Base-by-base conservation (phyloP, 441 rosid genomes). In the Raphanus hybrid region DNA sequence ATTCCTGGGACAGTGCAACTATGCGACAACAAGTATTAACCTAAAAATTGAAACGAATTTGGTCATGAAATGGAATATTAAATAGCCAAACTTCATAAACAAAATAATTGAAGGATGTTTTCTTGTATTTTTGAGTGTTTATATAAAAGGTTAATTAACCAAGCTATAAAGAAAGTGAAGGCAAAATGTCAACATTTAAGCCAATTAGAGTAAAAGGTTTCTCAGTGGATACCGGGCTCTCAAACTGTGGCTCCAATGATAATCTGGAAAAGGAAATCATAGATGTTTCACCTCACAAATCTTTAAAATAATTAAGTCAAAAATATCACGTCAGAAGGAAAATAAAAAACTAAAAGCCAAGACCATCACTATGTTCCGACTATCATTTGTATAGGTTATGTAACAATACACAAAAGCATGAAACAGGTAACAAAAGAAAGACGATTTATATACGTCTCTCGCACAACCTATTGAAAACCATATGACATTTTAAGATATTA, bases 161-260 rank as follows among this genome's bases (percentile, higher is more conserved):
- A 34, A 64, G 71, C 50, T 32, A 34, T 43, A 45, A 58, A 58
- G 18, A 71, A 64, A 52, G 37, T 10, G 50, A 71, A 65, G 20
- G 34, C 43, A 65, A 65, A 58, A 77, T 77, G 80, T 77, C 72
- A 71, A 77, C 72, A 71, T 27, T 62, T 77, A 57, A 55, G 67
- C 32, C 72, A 23, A 8, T 45, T 27, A 37, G 45, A 54, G 6
- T 63, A 43, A 64, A 23, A 18, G 35, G 64, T 10, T 6, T 32
- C 20, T 34, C 23, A 23, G 39, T 67, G 26, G 23, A 50, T 43
- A 41, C 18, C 41, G n/a, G n/a, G 45, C 54, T 60, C 68, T 48
- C 63, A 29, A 48, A 27, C 64, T 34, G 39, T 27, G 39, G 65
- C 41, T 48, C 16, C 16, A 64, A 65, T 43, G 60, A 20, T 71